Evolutionary conservation across 148 eudicot species (phyloP).

Genomic region (Simmondsia chinensis): DNA sequence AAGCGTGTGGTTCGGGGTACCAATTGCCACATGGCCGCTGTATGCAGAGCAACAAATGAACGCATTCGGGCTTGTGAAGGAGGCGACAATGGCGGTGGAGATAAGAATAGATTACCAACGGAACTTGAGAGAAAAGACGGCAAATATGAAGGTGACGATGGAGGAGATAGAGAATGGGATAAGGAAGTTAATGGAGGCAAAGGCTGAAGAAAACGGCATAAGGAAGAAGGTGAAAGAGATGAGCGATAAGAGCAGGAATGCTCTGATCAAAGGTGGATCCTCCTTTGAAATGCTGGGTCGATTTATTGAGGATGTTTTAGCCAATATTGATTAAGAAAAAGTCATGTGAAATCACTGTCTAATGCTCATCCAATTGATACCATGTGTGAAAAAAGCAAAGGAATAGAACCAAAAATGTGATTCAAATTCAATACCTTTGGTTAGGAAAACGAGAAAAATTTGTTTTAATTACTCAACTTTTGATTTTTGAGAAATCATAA

Average conservation of each 20-base stretch:
- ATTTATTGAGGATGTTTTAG: slow-evolving; percentile 9
- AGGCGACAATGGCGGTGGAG: slow-evolving; percentile 3
- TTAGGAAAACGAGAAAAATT: too few relatives aligned
- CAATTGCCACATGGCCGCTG: slow-evolving; percentile 10
- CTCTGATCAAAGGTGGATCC: slow-evolving; percentile 20
- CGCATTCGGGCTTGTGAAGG: too few relatives aligned
- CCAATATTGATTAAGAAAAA: too few relatives aligned
- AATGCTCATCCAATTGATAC: too few relatives aligned
- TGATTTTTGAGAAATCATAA: too few relatives aligned
- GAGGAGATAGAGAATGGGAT: slow-evolving; percentile 13
- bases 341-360: too few relatives aligned
- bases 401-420: too few relatives aligned
- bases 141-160: neutral
- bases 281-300: slow-evolving; percentile 8
- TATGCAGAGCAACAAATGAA: slow-evolving; percentile 11
- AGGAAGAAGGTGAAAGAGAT: slow-evolving; percentile 12
- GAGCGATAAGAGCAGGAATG: slow-evolving; percentile 15
- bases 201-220: neutral
- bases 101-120: slow-evolving; percentile 13
- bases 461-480: too few relatives aligned
- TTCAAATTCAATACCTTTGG: too few relatives aligned
- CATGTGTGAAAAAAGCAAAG: too few relatives aligned
- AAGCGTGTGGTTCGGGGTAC: slow-evolving; percentile 18
- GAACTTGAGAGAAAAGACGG: neutral
- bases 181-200: slow-evolving; percentile 14